Evolutionary conservation across 176 grass and related monocot genomes (phyloP).

Genomic region (Saccharum spontaneum): DNA sequence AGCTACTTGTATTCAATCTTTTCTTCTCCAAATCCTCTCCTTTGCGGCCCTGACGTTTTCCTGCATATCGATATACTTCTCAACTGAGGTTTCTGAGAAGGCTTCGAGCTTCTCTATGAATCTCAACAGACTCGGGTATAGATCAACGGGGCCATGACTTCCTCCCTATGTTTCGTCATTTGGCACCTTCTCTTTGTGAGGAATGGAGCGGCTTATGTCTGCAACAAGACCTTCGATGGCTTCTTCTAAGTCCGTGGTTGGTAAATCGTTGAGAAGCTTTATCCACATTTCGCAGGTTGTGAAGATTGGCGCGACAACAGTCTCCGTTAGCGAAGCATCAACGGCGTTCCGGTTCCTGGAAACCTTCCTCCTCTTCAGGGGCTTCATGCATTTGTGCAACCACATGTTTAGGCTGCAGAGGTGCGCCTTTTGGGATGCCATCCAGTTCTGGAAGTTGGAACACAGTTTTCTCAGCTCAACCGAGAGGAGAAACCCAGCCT

Average conservation of each 20-base stretch:
- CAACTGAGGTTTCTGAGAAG: constrained; percentile 43
- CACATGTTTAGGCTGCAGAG: background rate
- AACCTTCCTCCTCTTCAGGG: constrained; percentile 13
- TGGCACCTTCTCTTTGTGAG: constrained; percentile 23
- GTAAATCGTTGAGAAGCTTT: constrained; percentile 27
- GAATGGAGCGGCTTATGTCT: constrained; percentile 17
- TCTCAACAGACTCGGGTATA: constrained; percentile 20
- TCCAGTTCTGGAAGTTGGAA: constrained; percentile 33
- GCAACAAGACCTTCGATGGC: constrained; percentile 41
- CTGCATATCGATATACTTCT: constrained; percentile 48
- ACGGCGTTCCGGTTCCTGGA: constrained; percentile 24
- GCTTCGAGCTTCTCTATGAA: constrained; percentile 56
- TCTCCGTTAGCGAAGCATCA: constrained; percentile 15
- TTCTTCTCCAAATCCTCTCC: constrained; percentile 22
- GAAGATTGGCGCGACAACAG: constrained; percentile 54
- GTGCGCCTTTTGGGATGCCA: constrained; percentile 61
- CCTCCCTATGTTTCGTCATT: background rate
- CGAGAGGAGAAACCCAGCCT: constrained; percentile 28
- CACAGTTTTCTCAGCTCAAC: too few species aligned
- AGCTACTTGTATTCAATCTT: background rate
- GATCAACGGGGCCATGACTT: constrained; percentile 19
- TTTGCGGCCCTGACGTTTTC: constrained; percentile 19
- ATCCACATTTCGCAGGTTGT: constrained; percentile 54
- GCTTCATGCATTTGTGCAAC: too few species aligned
- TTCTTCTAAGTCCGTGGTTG: constrained; percentile 32